Percentiles rank a stretch among this genome's conserved stretches.
Conservation (phyloP, 2,329 filamentous ascomycete species). For the Furcasterigmium furcatum region DNA sequence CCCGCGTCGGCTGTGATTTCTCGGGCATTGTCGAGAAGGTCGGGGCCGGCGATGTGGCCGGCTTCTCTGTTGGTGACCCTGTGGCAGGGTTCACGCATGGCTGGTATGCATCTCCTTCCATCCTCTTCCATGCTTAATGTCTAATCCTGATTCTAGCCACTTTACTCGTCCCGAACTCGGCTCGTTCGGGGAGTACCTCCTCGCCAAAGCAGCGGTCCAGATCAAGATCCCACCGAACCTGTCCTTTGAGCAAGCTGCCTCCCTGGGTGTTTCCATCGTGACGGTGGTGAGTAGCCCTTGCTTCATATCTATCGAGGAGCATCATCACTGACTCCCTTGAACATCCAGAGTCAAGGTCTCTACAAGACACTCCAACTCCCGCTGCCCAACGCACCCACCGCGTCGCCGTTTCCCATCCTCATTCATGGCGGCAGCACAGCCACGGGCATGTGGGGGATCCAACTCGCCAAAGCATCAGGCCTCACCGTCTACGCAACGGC, state of each 20-base stretch:
- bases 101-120: conserved; percentile 9
- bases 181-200: conserved; percentile 34
- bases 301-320: neutral
- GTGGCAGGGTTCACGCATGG: conserved; percentile 38
- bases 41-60: conserved; percentile 36
- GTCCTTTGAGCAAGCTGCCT: conserved; percentile 19
- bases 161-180: conserved; percentile 34
- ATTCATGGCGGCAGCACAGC: conserved; percentile 45
- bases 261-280: conserved; percentile 16
- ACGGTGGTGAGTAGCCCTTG: conserved; percentile 16
- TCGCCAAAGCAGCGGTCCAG: conserved; percentile 34
- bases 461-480: conserved; percentile 31
- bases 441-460: conserved; percentile 46
- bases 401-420: conserved; percentile 31
- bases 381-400: conserved; percentile 38
- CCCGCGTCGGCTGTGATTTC: conserved; percentile 39
- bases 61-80: conserved; percentile 43
- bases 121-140: neutral
- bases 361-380: conserved; percentile 43
- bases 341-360: conserved; percentile 39
- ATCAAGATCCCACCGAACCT: conserved; percentile 34
- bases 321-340: neutral
- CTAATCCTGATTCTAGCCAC: conserved; percentile 19
- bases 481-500: conserved; percentile 23
- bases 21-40: conserved; percentile 42